Evolutionary conservation across 108 stramenopile genomes (phyloP).

Genomic region (Skeletonema grethae): DNA sequence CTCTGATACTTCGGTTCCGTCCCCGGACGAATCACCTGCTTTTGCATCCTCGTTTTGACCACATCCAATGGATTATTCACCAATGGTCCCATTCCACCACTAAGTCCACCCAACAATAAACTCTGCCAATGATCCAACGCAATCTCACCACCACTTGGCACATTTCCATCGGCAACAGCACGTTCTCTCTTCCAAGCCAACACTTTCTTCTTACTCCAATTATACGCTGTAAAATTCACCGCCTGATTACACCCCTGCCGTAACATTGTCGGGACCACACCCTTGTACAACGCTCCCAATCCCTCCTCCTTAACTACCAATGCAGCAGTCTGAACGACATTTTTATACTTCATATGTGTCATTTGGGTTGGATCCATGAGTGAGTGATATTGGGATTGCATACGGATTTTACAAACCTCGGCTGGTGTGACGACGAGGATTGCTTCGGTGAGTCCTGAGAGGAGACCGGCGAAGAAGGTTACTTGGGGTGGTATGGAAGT

Average conservation of each 20-base stretch:
- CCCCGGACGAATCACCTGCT: conserved; percentile 85
- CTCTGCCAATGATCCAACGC: conserved; percentile 85
- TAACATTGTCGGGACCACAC: conserved; percentile 93
- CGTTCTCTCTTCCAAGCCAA: conserved; percentile 41
- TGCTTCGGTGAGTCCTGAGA: conserved; percentile 92
- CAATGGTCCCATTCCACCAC: conserved; percentile 93
- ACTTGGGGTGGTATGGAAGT: conserved; percentile 22
- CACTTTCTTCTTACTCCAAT: conserved; percentile 71
- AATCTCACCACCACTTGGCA: conserved; percentile 9
- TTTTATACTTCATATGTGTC: conserved; percentile 81
- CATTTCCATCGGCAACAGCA: conserved; percentile 15
- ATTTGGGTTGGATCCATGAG: conserved; percentile 83
- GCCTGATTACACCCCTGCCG: conserved; percentile 99
- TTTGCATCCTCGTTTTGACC: conserved; percentile 96
- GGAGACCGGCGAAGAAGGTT: conserved; percentile 89
- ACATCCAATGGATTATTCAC: conserved; percentile 96
- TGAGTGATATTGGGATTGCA: conserved; percentile 91
- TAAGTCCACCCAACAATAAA: conserved; percentile 91
- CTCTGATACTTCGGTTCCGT: conserved; percentile 88
- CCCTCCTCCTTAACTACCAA: conserved; percentile 93
- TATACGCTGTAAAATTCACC: conserved; percentile 96
- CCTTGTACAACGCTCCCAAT: conserved; percentile 90
- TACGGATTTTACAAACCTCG: conserved; percentile 94
- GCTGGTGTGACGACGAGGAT: conserved; percentile 81
- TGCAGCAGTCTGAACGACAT: conserved; percentile 91